phyloP scores from a whole-genome alignment of 305 asterid genomes.

The Solanum hybrid region DNA sequence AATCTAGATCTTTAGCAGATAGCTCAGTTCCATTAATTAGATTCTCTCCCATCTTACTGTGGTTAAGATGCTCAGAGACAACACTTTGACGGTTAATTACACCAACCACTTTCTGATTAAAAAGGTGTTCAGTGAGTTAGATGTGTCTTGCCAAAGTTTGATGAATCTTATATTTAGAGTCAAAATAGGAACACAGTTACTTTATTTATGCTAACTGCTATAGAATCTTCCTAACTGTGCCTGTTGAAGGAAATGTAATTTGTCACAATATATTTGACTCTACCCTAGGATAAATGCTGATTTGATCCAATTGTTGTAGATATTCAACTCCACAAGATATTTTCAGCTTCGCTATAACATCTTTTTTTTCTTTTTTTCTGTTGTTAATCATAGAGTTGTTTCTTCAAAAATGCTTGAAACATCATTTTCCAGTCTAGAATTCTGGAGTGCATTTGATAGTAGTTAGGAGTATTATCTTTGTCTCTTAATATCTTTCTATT shows the following conservation, averaged over 20 bases:
- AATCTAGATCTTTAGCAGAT: neutral
- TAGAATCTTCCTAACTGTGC: neutral
- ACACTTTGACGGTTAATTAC: neutral
- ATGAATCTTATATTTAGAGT: neutral
- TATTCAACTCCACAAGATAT: neutral
- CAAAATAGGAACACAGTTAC: neutral
- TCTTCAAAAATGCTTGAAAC: neutral
- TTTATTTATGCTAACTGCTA: neutral
- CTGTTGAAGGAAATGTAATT: neutral
- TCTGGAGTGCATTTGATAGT: neutral
- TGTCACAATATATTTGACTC: neutral
- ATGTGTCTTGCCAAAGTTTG: neutral
- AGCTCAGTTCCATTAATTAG: neutral
- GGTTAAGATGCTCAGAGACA: neutral
- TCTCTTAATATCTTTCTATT: neutral
- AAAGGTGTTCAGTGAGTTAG: neutral
- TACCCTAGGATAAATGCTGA: neutral
- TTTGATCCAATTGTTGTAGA: neutral
- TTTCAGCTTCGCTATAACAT: neutral
- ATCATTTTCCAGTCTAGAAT: neutral
- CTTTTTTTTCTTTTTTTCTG: neutral
- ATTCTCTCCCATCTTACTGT: neutral
- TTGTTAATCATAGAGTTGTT: neutral
- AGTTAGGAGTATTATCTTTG: neutral
- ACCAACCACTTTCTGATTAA: neutral